Percentiles rank a stretch among this genome's conserved stretches.
These are phyloP conservation scores for Cordia subcordata DNA, from an alignment of 257 asterid genomes.

Conservation along the genomic window DNA sequence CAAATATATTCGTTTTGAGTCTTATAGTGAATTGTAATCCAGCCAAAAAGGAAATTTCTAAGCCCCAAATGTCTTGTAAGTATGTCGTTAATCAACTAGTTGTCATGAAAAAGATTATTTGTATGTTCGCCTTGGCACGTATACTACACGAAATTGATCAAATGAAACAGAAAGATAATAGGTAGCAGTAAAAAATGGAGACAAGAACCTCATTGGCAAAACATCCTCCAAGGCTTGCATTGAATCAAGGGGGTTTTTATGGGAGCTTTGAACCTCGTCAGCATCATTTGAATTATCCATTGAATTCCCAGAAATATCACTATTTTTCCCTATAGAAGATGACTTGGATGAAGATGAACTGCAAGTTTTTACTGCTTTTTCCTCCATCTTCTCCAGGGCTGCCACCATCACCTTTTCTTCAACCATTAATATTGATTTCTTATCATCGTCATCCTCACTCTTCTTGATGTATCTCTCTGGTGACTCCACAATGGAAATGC, in stretches of 20 bases:
- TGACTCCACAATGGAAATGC: slow-evolving; percentile 21
- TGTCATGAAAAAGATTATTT: no score
- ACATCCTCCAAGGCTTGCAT: slow-evolving; percentile 61
- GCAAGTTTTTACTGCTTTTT: slow-evolving; percentile 2
- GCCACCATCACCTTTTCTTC: slow-evolving; percentile 31
- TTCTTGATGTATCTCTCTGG: slow-evolving; percentile 17
- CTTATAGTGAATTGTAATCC: no score
- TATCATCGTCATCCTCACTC: slow-evolving; percentile 16
- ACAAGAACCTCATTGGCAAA: slow-evolving; percentile 67
- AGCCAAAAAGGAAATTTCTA: no score
- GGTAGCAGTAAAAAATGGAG: background rate
- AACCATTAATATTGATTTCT: slow-evolving; percentile 15
- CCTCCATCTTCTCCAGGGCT: slow-evolving; percentile 11
- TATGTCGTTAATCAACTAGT: no score
- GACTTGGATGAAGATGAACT: slow-evolving; percentile 43
- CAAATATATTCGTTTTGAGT: no score
- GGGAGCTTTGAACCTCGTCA: slow-evolving; percentile 72
- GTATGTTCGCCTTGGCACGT: no score
- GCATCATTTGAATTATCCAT: slow-evolving; percentile 41
- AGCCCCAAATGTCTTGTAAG: no score
- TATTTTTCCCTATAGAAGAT: slow-evolving; percentile 75
- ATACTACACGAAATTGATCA: no score
- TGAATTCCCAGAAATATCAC: slow-evolving; percentile 59
- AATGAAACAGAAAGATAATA: background rate
- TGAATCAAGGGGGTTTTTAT: slow-evolving; percentile 54